These are phyloP conservation scores for Wakefieldia striispora DNA, from an alignment of 768 basidiomycete genomes.

Conservation along the genomic window DNA sequence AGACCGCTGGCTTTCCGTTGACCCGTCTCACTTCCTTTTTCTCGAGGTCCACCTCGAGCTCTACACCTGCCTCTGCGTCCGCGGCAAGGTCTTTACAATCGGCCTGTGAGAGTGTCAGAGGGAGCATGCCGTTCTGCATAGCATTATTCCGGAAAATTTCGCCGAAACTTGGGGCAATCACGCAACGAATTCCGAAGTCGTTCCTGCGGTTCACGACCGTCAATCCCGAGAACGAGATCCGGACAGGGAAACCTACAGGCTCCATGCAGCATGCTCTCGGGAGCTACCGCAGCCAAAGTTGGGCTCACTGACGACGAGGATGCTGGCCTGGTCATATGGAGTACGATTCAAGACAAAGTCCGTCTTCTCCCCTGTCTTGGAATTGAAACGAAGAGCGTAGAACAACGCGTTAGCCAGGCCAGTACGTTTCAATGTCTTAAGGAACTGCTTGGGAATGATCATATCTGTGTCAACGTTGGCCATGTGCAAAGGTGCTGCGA, in stretches of 20 bases:
- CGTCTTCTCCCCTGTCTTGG: conserved; percentile 74
- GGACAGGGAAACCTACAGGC: conserved; percentile 51
- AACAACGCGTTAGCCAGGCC: conserved; percentile 84
- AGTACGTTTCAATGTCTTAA: conserved; percentile 89
- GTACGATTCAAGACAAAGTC: conserved; percentile 83
- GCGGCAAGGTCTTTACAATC: conserved; percentile 70
- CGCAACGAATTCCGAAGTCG: conserved; percentile 86
- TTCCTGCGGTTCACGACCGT: conserved; percentile 42
- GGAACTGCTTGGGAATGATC: conserved; percentile 93
- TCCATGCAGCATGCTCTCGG: conserved; percentile 90
- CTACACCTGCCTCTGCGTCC: conserved; percentile 73
- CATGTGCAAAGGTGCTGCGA: conserved; percentile 76
- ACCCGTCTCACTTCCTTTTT: conserved; percentile 72
- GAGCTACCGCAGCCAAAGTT: conserved; percentile 94
- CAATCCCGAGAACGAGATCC: neutral
- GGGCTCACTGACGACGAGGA: conserved; percentile 79
- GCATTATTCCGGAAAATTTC: conserved; percentile 89
- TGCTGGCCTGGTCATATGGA: conserved; percentile 72
- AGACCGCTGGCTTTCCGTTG: conserved; percentile 69
- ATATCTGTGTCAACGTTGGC: conserved; percentile 91
- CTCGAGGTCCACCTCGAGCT: conserved; percentile 84
- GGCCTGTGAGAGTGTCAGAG: conserved; percentile 65
- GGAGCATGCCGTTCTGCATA: conserved; percentile 94
- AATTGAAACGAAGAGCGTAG: conserved; percentile 75
- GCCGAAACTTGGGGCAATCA: conserved; percentile 87